phyloP scores from a whole-genome alignment of 1,284 basidiomycete species.

The Volvariella volvacea region DNA sequence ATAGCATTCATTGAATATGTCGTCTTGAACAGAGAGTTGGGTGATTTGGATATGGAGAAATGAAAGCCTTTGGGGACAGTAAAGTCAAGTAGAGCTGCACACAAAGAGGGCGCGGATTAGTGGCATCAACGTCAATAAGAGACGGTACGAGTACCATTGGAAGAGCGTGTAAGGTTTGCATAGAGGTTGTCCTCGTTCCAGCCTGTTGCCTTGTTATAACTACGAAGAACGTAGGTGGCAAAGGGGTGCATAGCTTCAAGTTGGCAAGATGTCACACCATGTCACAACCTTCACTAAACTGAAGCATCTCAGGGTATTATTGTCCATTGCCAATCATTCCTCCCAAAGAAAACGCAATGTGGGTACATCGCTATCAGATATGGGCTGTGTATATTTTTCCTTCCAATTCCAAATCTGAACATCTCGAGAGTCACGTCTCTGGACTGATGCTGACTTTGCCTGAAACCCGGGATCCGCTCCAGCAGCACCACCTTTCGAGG shows the following conservation, averaged over 20 bases:
- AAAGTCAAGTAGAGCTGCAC: slow-evolving; percentile 80
- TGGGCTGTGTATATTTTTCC: no score
- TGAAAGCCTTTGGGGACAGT: slow-evolving; percentile 73
- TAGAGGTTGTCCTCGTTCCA: slow-evolving; percentile 98
- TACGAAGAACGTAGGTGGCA: slow-evolving; percentile 81
- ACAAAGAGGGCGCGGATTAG: slow-evolving; percentile 17
- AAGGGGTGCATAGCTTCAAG: slow-evolving; percentile 87
- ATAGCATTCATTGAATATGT: slow-evolving; percentile 89
- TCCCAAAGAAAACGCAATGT: no score
- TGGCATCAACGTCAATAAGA: slow-evolving; percentile 1
- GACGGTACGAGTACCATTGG: slow-evolving; percentile 55
- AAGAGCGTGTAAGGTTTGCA: slow-evolving; percentile 84
- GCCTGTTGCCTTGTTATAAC: slow-evolving; percentile 85
- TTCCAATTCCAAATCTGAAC: no score
- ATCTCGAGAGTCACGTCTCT: no score
- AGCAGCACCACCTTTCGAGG: no score
- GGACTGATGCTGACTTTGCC: no score
- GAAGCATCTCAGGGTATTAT: no score
- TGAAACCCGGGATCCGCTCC: no score
- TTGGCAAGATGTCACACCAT: no score
- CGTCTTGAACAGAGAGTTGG: slow-evolving; percentile 85
- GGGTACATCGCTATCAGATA: no score
- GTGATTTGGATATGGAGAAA: slow-evolving; percentile 82
- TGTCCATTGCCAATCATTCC: no score
- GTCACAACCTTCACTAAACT: no score